Conservation (phyloP, 495 filamentous ascomycete genomes). For the Talaromyces borbonicus region DNA sequence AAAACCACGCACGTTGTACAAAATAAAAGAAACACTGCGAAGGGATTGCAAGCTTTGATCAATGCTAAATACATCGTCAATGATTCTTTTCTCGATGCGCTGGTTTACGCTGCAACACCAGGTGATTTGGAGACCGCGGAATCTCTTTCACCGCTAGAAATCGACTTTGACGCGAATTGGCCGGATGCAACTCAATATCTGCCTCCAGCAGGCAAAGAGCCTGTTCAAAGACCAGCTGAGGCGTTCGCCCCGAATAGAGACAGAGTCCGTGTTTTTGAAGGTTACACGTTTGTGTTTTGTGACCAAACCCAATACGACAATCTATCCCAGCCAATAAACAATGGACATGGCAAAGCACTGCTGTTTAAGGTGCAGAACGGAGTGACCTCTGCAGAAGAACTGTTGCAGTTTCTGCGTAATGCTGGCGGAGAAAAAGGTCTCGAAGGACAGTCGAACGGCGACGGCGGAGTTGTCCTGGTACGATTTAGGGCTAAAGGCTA, state of each 20-base stretch:
- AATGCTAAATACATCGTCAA: constrained; percentile 75
- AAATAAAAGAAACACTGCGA: constrained; percentile 80
- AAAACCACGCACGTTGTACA: constrained; percentile 82
- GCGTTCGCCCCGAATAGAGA: constrained; percentile 58
- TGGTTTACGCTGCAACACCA: constrained; percentile 55
- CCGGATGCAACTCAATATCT: constrained; percentile 63
- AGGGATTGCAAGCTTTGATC: constrained; percentile 78
- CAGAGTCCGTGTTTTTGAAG: constrained; percentile 67
- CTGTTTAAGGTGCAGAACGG: constrained; percentile 50
- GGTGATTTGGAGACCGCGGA: constrained; percentile 42
- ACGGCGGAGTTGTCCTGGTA: constrained; percentile 69
- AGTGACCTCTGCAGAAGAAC: constrained; percentile 61
- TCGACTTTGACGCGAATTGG: constrained; percentile 75
- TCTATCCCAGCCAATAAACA: constrained; percentile 60
- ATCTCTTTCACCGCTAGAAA: constrained; percentile 58
- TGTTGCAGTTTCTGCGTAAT: constrained; percentile 66
- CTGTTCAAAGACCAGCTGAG: constrained; percentile 46
- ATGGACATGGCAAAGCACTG: constrained; percentile 75
- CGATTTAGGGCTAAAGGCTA: constrained; percentile 57
- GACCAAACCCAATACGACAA: constrained; percentile 69
- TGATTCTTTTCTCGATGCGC: constrained; percentile 60
- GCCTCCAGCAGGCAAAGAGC: constrained; percentile 67
- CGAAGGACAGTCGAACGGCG: constrained; percentile 49
- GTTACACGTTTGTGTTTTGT: constrained; percentile 83
- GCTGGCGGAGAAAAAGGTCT: constrained; percentile 63